Base-by-base conservation (phyloP, 495 filamentous ascomycete genomes). In the Penicillium taxi region DNA sequence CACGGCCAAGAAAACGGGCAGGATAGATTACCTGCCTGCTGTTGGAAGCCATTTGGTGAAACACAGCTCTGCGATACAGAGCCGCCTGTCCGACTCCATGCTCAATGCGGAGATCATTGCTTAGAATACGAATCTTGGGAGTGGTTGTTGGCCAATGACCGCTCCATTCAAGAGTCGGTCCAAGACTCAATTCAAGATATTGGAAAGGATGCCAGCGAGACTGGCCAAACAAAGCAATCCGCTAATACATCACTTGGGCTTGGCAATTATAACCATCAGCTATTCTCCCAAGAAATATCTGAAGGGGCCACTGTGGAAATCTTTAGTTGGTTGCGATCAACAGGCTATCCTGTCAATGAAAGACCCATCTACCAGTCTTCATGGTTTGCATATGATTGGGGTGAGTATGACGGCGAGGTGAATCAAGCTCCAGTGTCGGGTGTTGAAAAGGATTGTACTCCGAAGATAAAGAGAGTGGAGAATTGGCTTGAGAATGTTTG, bases 31-130 rank as follows among this genome's bases (percentile, higher is more conserved):
- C 56, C 46, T 14, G 38, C 55, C 6, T 46, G 30, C 26, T 23
- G 38, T 19, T 57, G 53, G 53, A 57, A 53, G 28, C 53, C 50
- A n/a, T 57, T 57, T 40, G 47, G 51, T 6, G 23, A 13, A 11
- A 57, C 46, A 14, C 32, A 37, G 13, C 32, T 60, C 8, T 26
- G 13, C 20, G 48, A 57, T 37, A 45, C 56, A 26, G 46, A 57
- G 32, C 46, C 53, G 0, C 1, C 27, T n/a, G 46, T 57, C 28
- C 46, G 35, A 27, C 32, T 51, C 31, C 50, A 60, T 47, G 48
- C 50, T 37, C 27, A 34, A 26, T 56, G 53, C 38, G 16, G n/a
- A 12, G 20, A 5, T 31, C 51, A 57, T 42, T 53, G 41, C 28
- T 20, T 60, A 18, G 39, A 60, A 32, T 57, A 55, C 33, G 13